Conservation (phyloP, 192 early-diverging fungal species). For the Umbelopsis sp. region DNA sequence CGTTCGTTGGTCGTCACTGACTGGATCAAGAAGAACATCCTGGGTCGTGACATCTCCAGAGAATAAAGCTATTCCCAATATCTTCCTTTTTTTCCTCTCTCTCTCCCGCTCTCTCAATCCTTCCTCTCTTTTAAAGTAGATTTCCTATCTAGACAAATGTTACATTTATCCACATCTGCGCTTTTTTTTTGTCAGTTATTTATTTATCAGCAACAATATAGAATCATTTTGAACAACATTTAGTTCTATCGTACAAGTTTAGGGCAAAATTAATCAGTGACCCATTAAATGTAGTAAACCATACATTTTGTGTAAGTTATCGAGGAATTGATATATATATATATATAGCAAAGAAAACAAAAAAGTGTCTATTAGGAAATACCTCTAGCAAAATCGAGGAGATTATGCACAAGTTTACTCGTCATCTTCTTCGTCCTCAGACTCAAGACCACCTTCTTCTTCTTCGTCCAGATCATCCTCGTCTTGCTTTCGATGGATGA, state of each 20-base stretch:
- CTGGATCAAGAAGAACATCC: slow-evolving; percentile 89
- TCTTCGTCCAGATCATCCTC: slow-evolving; percentile 49
- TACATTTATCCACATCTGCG: slow-evolving; percentile 2
- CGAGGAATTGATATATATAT: slow-evolving; percentile 6
- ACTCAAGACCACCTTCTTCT: slow-evolving; percentile 50
- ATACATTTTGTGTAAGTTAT: slow-evolving; percentile 3
- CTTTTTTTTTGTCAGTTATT: slow-evolving; percentile 1
- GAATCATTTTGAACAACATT: slow-evolving; percentile 7
- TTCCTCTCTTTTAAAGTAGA: neutral
- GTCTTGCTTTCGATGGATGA: slow-evolving; percentile 64
- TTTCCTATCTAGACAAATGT: too few relatives aligned
- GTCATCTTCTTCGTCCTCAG: slow-evolving; percentile 67
- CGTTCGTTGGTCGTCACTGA: slow-evolving; percentile 80
- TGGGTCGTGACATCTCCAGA: slow-evolving; percentile 90
- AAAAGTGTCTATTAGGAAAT: neutral
- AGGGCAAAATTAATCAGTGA: neutral
- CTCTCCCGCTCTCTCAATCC: neutral
- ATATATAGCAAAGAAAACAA: slow-evolving; percentile 1
- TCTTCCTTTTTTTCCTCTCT: too few relatives aligned
- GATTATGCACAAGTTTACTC: neutral
- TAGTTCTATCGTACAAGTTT: slow-evolving; percentile 22
- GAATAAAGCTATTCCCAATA: slow-evolving; percentile 64
- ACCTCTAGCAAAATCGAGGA: neutral
- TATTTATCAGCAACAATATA: slow-evolving; percentile 20
- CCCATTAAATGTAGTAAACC: neutral